Conservation (phyloP, 2,329 filamentous ascomycete genomes). For the Ambrosiella xylebori region DNA sequence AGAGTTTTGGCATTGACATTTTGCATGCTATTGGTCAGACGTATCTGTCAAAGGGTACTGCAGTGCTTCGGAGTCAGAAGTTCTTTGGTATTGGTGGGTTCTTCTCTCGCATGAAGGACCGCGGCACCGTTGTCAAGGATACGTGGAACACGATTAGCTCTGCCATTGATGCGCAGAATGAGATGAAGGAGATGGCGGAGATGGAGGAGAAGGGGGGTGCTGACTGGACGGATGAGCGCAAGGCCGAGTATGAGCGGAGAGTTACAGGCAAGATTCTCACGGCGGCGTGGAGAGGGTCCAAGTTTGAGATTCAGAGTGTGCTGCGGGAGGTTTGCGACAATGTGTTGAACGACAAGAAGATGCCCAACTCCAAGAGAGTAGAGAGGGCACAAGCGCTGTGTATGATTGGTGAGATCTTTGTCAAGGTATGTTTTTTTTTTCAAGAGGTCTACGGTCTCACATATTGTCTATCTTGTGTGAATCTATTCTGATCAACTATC, state of each 20-base stretch:
- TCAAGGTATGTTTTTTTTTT: conserved; percentile 43
- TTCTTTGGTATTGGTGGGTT: conserved; percentile 93
- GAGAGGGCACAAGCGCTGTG: conserved; percentile 83
- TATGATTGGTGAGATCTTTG: conserved; percentile 75
- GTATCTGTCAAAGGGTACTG: conserved; percentile 74
- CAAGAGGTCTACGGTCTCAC: not conserved
- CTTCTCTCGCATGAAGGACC: conserved; percentile 86
- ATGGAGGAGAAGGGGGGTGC: conserved; percentile 88
- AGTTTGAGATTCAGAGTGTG: conserved; percentile 95
- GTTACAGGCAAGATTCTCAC: conserved; percentile 97
- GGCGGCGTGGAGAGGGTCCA: conserved; percentile 88
- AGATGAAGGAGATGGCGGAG: conserved; percentile 97
- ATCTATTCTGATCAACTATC: not conserved
- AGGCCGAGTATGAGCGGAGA: conserved; percentile 82
- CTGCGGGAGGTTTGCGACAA: conserved; percentile 85
- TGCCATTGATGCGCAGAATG: conserved; percentile 92
- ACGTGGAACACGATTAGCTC: conserved; percentile 96
- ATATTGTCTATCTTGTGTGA: not conserved
- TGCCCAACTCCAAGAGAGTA: conserved; percentile 67
- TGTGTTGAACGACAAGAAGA: conserved; percentile 62
- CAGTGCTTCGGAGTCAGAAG: conserved; percentile 85
- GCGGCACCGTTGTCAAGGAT: conserved; percentile 91
- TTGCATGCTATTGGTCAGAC: conserved; percentile 85
- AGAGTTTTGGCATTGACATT: conserved; percentile 92
- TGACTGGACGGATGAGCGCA: conserved; percentile 96